Percentiles rank a stretch among this genome's conserved stretches.
Conservation (phyloP, 75 land plant genomes). For the Picea glauca region DNA sequence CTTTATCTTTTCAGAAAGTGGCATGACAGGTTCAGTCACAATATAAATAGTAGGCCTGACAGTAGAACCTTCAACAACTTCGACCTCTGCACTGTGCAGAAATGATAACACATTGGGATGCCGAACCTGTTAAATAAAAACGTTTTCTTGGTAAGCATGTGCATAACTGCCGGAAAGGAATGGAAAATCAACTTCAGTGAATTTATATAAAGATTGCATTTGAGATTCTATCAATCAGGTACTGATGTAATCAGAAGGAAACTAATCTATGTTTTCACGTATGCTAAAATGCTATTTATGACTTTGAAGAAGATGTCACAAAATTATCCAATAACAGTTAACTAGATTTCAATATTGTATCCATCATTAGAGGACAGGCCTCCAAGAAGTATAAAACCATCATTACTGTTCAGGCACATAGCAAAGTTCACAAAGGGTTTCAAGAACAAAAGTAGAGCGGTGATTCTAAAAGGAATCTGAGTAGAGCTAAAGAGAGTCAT, state of each 20-base stretch:
- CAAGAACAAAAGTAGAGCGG: too few relatives aligned
- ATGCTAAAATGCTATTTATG: neutral
- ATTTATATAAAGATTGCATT: neutral
- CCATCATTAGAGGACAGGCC: too few relatives aligned
- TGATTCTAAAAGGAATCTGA: too few relatives aligned
- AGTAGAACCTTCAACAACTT: constrained; percentile 65
- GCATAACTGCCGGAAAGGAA: neutral
- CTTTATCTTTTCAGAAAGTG: constrained; percentile 91
- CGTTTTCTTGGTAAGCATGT: neutral
- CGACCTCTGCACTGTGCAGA: constrained; percentile 92
- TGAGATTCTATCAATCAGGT: neutral
- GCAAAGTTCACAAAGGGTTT: too few relatives aligned
- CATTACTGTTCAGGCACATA: too few relatives aligned
- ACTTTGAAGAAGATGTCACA: neutral
- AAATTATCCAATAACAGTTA: neutral
- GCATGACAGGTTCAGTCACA: constrained; percentile 99
- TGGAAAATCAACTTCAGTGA: neutral
- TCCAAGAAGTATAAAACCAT: too few relatives aligned
- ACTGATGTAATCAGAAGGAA: neutral
- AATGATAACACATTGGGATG: constrained; percentile 97
- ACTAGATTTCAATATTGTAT: neutral
- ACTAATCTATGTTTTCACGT: neutral
- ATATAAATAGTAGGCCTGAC: constrained; percentile 79
- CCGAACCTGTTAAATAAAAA: constrained; percentile 62
- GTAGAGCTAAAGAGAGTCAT: too few relatives aligned